Conservation (phyloP, 139 green algal genomes). For the Chlorella sp. region DNA sequence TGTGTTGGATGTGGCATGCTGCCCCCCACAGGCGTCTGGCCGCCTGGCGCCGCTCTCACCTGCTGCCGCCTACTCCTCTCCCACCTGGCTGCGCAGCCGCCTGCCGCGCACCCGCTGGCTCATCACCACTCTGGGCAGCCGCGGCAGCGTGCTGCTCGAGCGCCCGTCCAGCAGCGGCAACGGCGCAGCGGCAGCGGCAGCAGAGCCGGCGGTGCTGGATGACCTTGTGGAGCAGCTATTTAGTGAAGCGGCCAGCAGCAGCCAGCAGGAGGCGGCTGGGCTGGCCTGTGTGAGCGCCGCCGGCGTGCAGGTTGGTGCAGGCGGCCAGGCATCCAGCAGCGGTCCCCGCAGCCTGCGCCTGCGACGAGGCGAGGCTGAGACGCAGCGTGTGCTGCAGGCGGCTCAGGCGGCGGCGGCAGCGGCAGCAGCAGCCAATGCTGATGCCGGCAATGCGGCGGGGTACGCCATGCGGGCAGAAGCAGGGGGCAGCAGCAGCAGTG, state of each 20-base stretch:
- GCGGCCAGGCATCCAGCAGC: not conserved
- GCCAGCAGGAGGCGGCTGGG: not conserved
- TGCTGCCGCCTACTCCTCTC: not conserved
- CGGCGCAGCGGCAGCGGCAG: no score
- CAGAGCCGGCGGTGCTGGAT: constrained; percentile 14
- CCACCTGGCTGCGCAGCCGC: constrained; percentile 8
- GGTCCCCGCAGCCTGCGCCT: not conserved
- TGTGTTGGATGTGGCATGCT: not conserved
- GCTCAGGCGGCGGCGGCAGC: constrained; percentile 41
- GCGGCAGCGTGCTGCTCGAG: constrained; percentile 77
- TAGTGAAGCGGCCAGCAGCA: not conserved
- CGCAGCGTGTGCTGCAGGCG: not conserved
- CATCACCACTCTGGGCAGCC: constrained; percentile 71
- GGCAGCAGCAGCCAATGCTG: constrained; percentile 71
- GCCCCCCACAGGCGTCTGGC: not conserved
- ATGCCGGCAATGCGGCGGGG: constrained; percentile 41
- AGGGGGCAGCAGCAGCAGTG: not conserved
- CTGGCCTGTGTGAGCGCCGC: not conserved
- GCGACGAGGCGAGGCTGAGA: not conserved
- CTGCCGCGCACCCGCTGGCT: constrained; percentile 74
- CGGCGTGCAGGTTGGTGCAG: not conserved
- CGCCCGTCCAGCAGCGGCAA: not conserved
- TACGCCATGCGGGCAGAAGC: constrained; percentile 44
- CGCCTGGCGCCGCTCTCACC: no score
- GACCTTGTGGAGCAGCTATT: constrained; percentile 39